Evolutionary conservation across 164 flowering plant genomes (phyloP), one percentile per base, ranked within the genome.

Genomic region (Vitis amurensis): DNA sequence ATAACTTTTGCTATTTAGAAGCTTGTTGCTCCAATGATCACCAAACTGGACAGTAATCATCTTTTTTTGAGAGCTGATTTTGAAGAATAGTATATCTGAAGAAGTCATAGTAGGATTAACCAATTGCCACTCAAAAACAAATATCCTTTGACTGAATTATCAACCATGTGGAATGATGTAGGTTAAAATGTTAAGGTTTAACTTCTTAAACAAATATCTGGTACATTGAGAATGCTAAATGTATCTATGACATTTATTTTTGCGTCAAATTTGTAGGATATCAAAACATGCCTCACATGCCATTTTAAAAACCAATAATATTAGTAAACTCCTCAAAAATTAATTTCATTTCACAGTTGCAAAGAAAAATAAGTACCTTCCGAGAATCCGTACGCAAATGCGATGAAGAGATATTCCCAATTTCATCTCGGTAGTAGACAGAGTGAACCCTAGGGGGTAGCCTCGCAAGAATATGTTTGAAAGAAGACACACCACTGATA

Each of bases 381-480:
- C 59, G 79, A 63, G 72, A 69, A 78, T 77, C 84, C 50, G 73
- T 74, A 16, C 98, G 92, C 62, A 96, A 80, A 77, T 79, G 97
- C 44, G 98, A 96, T 47, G 97, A 72, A 53, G 98, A 96, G 70
- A 96, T 93, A 76, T 96, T 96, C 59, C 99, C 99, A 61, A 96
- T 96, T 47, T 78, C 85, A 85, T 96, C 98, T 50, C 99, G 85
- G 81, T 96, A 96, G 84, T 93, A 93, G 48, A 93, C 95, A 70
- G 99, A 96, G 71, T 91, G 94, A 69, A 92, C 97, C 57, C 91
- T 82, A 56, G 98, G 99, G 16, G 99, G 98, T 50, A 96, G 79
- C 68, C 80, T 82, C 55, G 86, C 92, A 63, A 91, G 72, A 50
- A 96, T 92, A 80, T 82, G 75, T 80, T 81, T 91, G 79, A 96